Percentiles rank a stretch among this genome's conserved stretches.
Evolutionary conservation across 2,329 filamentous ascomycete genomes (phyloP).

Genomic region (Calonectria pseudoreteaudii): DNA sequence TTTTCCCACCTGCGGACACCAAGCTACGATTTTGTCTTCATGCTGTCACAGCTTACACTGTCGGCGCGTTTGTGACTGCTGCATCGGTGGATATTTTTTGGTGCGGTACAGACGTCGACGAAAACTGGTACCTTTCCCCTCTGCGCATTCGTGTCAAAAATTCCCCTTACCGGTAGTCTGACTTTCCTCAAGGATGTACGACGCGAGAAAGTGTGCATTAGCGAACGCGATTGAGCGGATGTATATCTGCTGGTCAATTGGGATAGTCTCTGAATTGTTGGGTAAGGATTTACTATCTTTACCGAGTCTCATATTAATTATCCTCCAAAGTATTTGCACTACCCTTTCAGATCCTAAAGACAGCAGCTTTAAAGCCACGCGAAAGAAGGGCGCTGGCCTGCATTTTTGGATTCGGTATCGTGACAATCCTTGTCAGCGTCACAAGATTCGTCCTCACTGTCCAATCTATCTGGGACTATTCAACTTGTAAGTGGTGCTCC

Average conservation of each 20-base stretch:
- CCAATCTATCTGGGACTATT: conserved; percentile 1
- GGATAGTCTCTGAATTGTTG: not conserved
- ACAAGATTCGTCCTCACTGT: not conserved
- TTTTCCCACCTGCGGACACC: not conserved
- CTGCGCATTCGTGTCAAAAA: no score
- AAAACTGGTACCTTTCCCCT: not conserved
- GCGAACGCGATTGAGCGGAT: not conserved
- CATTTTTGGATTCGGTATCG: not conserved
- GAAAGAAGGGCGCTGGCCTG: not conserved
- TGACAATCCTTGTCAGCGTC: not conserved
- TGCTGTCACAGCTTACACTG: not conserved
- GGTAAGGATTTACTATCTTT: not conserved
- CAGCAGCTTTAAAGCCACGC: not conserved
- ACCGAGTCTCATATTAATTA: not conserved
- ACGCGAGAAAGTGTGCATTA: not conserved
- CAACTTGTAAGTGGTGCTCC: not conserved
- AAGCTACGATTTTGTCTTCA: not conserved
- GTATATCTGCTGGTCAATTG: not conserved
- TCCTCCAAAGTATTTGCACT: not conserved
- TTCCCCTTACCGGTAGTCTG: not conserved
- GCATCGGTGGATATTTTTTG: not conserved
- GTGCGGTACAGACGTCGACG: not conserved
- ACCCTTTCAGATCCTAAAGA: not conserved
- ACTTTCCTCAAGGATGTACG: not conserved
- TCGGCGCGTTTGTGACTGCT: not conserved